These are phyloP conservation scores for Silene uniflora DNA, from an alignment of 148 eudicot species.

Conservation along the genomic window DNA sequence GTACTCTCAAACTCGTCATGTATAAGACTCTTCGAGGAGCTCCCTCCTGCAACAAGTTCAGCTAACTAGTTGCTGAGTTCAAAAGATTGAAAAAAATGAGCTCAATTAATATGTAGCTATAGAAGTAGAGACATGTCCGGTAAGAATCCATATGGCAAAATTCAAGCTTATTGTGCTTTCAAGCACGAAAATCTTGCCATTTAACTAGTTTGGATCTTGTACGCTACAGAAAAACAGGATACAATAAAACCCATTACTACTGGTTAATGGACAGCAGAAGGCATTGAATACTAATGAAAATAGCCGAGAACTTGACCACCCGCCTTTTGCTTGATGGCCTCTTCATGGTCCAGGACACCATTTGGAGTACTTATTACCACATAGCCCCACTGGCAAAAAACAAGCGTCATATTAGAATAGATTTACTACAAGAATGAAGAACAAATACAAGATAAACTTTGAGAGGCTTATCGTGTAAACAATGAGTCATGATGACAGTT, in stretches of 20 bases:
- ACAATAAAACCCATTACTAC: constrained; percentile 9
- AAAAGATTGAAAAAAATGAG: too few relatives aligned
- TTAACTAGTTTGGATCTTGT: constrained; percentile 1
- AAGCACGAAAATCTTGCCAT: constrained; percentile 11
- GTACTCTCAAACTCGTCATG: not conserved
- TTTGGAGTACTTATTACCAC: constrained; percentile 88
- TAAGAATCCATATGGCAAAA: not conserved
- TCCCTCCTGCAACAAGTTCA: not conserved
- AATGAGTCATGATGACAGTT: not conserved
- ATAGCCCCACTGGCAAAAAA: constrained; percentile 79
- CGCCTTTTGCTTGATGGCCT: constrained; percentile 73
- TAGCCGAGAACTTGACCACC: constrained; percentile 94
- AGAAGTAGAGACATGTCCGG: not conserved
- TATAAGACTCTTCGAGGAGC: not conserved
- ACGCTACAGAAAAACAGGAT: constrained; percentile 2
- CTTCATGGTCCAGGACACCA: constrained; percentile 90
- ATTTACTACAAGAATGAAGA: not conserved
- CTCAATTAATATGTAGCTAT: too few relatives aligned
- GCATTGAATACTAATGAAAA: constrained; percentile 40
- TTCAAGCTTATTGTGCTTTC: constrained; percentile 12
- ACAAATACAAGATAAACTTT: not conserved
- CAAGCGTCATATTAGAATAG: not conserved
- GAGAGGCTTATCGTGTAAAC: not conserved
- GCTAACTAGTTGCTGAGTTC: not conserved
- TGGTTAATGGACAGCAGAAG: constrained; percentile 12